These are phyloP conservation scores for Pichia phayaonensis DNA, from an alignment of 805 yeast species.

Conservation along the genomic window DNA sequence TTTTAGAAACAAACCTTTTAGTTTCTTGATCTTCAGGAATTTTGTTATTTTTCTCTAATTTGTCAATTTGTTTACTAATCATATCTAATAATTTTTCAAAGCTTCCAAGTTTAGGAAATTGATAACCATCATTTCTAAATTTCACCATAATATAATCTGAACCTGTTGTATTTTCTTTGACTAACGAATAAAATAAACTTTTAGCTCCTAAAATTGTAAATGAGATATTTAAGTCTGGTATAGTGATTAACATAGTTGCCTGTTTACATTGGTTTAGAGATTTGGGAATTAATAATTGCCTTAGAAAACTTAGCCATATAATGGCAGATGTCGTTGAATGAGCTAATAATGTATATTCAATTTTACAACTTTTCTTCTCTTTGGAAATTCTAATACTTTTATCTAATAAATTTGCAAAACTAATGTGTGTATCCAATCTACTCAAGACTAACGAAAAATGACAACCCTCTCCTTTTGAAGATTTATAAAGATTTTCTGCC, in stretches of 20 bases:
- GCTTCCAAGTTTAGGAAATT: conserved; percentile 18
- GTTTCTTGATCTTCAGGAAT: conserved; percentile 6
- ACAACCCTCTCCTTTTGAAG: background rate
- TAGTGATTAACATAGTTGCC: conserved; percentile 23
- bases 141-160: background rate
- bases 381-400: conserved; percentile 52
- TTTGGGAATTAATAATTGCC: conserved; percentile 34
- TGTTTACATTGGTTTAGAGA: background rate
- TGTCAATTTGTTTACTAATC: conserved; percentile 29
- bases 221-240: conserved; percentile 40
- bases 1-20: conserved; percentile 11
- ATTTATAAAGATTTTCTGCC: background rate
- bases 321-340: conserved; percentile 46
- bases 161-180: background rate
- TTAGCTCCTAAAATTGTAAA: conserved; percentile 24
- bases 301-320: conserved; percentile 57
- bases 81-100: conserved; percentile 34
- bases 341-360: conserved; percentile 45
- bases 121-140: conserved; percentile 19
- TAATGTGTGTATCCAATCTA: conserved; percentile 29
- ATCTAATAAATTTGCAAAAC: conserved; percentile 60
- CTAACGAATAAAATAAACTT: background rate
- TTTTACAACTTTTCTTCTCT: conserved; percentile 4
- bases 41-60: conserved; percentile 5
- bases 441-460: conserved; percentile 14